phyloP scores from a whole-genome alignment of 192 early-diverging fungal genomes.

The Podila verticillata region DNA sequence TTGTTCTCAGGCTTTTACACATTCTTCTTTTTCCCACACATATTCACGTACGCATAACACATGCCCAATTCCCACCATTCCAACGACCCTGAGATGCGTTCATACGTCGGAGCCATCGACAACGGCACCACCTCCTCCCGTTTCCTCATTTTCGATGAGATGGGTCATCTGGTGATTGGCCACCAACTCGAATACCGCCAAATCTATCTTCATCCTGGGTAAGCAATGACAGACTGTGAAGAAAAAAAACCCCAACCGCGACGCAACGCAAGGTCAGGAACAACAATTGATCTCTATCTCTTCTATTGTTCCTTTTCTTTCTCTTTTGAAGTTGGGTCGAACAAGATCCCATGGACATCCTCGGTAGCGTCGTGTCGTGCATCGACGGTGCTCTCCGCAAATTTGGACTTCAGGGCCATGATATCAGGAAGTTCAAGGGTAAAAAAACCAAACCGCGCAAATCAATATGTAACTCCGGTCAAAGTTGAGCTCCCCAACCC shows the following conservation, averaged over 20 bases:
- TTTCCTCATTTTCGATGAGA: conserved; percentile 89
- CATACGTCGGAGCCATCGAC: conserved; percentile 87
- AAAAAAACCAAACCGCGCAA: not conserved
- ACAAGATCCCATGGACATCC: conserved; percentile 84
- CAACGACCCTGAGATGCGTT: conserved; percentile 13
- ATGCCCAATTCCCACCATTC: not conserved
- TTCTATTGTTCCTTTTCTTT: conserved; percentile 1
- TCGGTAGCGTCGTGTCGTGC: conserved; percentile 73
- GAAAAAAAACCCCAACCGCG: too few species aligned
- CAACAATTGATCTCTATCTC: not conserved
- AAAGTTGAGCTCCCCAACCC: not conserved
- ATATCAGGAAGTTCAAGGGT: conserved; percentile 55
- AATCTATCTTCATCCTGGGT: conserved; percentile 79
- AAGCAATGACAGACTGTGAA: conserved; percentile 18
- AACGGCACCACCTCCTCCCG: conserved; percentile 94
- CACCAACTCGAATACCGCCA: conserved; percentile 88
- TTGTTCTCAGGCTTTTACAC: not conserved
- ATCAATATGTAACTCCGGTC: too few species aligned
- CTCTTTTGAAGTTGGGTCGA: conserved; percentile 73
- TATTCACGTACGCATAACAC: not conserved
- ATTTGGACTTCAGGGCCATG: conserved; percentile 69
- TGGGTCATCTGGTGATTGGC: conserved; percentile 72
- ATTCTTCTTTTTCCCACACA: not conserved
- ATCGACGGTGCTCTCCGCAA: conserved; percentile 72
- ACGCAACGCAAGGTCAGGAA: not conserved